Base-by-base conservation (phyloP, 2,329 filamentous ascomycete genomes). In the Fusarium cicatricum region DNA sequence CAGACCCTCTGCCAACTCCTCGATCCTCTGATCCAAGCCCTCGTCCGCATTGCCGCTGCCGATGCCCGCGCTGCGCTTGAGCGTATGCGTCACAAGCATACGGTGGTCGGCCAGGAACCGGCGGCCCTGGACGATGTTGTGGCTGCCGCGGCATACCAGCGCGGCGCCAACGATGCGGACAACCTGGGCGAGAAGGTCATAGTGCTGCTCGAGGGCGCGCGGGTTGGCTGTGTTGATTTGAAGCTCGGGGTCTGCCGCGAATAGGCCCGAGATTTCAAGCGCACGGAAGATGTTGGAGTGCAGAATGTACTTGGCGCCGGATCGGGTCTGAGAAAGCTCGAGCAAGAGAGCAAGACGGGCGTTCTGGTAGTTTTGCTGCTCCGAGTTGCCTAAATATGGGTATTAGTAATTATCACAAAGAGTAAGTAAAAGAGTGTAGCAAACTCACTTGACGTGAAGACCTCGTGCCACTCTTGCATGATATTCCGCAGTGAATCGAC, bases 241-340 rank as follows among this genome's bases (percentile, higher is more conserved):
- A 49, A 99, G 86, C 73, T 99, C 95, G 1, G 95, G 95, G 72
- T 99, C 95, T 11, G 90, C 90, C 9, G 87, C 82, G 73, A 98
- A 99, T 17, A 98, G 82, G n/a, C 87, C 86, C 1, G 92, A 96
- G 51, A 89, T 85, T 59, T 90, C 89, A 23, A 98, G 79, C 0
- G 91, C 84, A 38, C 88, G 85, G 78, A 99, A 94, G 5, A 99
- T 82, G 58, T 94, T 94, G 9, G 91, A 90, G 68, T 96, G 92
- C 36, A 98, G 82, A n/a, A 97, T 86, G 60, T 91, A 87, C 53
- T 89, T 89, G 40, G 95, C 93, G 23, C 95, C 96, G n/a, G 84
- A 79, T 52, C 90, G 88, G 2, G 90, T 94, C 72, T 96, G 91
- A 49, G 90, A 90, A 45, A 98, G 84, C 62, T 92, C 89, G 19